A percentile compares a stretch with the other conserved stretches of the same genome.
These are phyloP conservation scores for Cutaneotrichosporon mucoides DNA, from an alignment of 1,284 basidiomycete genomes.

Conservation along the genomic window DNA sequence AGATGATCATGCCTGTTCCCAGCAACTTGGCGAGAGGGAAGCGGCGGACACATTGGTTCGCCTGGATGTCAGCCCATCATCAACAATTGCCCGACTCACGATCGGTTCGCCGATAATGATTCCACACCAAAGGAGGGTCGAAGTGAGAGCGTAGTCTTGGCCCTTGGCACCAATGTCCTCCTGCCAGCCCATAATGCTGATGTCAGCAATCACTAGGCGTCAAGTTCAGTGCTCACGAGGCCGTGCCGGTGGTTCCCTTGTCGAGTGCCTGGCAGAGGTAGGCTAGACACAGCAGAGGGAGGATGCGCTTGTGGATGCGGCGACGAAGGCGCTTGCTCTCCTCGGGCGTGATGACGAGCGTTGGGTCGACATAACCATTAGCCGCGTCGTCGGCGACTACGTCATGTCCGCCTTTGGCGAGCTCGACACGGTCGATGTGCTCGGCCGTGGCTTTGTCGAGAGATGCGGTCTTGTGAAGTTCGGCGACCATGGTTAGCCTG, in stretches of 20 bases:
- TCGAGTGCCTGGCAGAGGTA: slow-evolving; percentile 21
- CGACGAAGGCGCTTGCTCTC: slow-evolving; percentile 20
- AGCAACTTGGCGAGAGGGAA: slow-evolving; percentile 33
- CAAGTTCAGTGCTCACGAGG: slow-evolving; percentile 1
- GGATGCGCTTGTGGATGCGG: slow-evolving; percentile 16
- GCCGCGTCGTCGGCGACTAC: slow-evolving; percentile 1
- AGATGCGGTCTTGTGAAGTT: not conserved
- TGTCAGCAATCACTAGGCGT: not conserved
- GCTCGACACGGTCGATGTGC: not conserved
- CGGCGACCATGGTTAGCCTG: too few species aligned
- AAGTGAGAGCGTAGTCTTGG: slow-evolving; percentile 35
- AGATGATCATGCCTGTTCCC: slow-evolving; percentile 24
- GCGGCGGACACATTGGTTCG: slow-evolving; percentile 32
- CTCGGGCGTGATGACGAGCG: slow-evolving; percentile 15
- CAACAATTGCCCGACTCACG: slow-evolving; percentile 18
- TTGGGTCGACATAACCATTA: slow-evolving; percentile 18
- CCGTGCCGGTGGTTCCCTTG: slow-evolving; percentile 22
- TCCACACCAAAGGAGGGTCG: slow-evolving; percentile 29
- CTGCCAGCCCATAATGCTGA: slow-evolving; percentile 38
- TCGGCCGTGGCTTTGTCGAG: not conserved
- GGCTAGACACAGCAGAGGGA: slow-evolving; percentile 13
- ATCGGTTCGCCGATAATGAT: slow-evolving; percentile 32
- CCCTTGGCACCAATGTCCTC: slow-evolving; percentile 29
- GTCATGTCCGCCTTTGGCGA: not conserved
- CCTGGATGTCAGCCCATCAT: slow-evolving; percentile 10